Base-by-base conservation (phyloP, 2,329 filamentous ascomycete species). In the Diaporthe vexans region DNA sequence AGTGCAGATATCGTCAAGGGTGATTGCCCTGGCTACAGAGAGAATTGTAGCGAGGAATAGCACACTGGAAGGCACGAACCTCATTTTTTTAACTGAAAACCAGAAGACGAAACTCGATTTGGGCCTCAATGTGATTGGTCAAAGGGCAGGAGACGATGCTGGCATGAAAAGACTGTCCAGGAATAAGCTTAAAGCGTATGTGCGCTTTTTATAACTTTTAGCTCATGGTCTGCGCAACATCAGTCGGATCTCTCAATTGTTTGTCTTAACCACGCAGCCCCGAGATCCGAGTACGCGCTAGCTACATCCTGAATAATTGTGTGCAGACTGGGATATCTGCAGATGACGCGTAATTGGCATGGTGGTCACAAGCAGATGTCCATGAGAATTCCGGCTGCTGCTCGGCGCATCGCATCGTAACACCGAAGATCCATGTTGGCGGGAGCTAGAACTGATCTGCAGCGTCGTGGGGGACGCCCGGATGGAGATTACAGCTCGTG, bases 1-100 rank as follows among this genome's bases (percentile, higher is more conserved):
- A 1, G 84, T 86, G 77, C 85, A 87, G 24, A 86, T 77, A 76
- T 86, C 83, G 46, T 81, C 73, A 51, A 87, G 83, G n/a, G 82
- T 82, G 19, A 58, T 51, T 29, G 56, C 74, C 15, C 8, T 46
- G 10, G 24, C 51, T 3, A 71, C 43, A 1, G 57, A 17, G 24
- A 63, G 9, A 35, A 79, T 19, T 75, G 78, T 54, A 74, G 77
- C 29, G 70, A 69, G 65, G 77, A 79, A 33, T 73, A 79, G 52
- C 43, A 51, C 46, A 52, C 17, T n/a, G 10, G 54, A 51, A 37
- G 11, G 26, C 21, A n/a, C 51, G 79, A 7, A 76, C 74, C 21
- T 78, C 78, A 70, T 78, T 74, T 21, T 74, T 33, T 10, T 46
- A 2, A 11, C 21, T 13, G 37, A 3, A 29, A n/a, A 11, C 9